Percentiles rank a stretch among this genome's conserved stretches.
phyloP scores from a whole-genome alignment of 306 rosid species.

The Biancaea sappan region DNA sequence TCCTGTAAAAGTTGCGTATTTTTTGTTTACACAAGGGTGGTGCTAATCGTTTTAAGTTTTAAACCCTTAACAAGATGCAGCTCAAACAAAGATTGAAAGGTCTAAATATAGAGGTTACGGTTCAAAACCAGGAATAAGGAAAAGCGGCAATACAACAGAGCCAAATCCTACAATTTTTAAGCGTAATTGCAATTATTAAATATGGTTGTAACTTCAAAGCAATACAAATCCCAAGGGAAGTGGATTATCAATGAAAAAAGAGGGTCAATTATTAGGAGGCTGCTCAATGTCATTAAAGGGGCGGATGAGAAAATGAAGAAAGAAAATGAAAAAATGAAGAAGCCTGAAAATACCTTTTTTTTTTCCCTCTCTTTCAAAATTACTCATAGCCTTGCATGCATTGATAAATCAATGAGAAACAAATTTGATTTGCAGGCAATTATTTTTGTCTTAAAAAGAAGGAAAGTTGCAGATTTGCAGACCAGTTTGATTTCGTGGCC shows the following conservation, averaged over 20 bases:
- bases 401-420: not conserved
- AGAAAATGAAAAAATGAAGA: no score
- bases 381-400: not conserved
- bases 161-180: not conserved
- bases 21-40: not conserved
- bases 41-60: no score
- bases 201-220: not conserved
- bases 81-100: not conserved
- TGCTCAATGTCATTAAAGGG: not conserved
- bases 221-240: slow-evolving; percentile 30
- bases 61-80: not conserved
- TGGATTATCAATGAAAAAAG: not conserved
- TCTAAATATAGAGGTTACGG: not conserved
- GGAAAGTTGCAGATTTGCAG: not conserved
- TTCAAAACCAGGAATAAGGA: not conserved
- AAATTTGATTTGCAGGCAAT: not conserved
- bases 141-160: not conserved
- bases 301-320: not conserved
- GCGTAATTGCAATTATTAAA: not conserved
- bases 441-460: not conserved
- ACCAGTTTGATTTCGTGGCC: not conserved
- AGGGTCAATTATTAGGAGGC: not conserved
- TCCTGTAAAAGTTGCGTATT: not conserved
- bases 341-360: no score
- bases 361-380: no score